Percentiles rank a stretch among this genome's conserved stretches.
These are phyloP conservation scores for Coleophoma cylindrospora DNA, from an alignment of 2,329 filamentous ascomycete species.

Conservation along the genomic window DNA sequence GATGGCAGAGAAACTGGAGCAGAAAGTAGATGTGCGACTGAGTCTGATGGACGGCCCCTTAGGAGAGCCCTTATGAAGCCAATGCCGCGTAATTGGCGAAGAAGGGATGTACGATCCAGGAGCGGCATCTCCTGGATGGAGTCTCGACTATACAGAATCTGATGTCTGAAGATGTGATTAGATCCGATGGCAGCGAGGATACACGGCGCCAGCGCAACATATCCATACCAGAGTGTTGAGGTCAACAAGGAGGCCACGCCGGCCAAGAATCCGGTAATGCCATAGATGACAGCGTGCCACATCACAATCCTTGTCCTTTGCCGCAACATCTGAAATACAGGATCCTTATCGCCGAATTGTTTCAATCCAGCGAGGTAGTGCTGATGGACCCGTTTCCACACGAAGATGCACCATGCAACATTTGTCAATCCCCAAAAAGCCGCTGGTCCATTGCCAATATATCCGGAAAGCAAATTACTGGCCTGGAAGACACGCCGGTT, in stretches of 20 bases:
- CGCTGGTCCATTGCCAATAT: slow-evolving; percentile 46
- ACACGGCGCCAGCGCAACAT: slow-evolving; percentile 44
- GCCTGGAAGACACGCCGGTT: slow-evolving; percentile 35
- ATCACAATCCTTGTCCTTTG: slow-evolving; percentile 35
- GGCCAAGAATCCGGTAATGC: slow-evolving; percentile 39
- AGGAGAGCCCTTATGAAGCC: slow-evolving; percentile 4
- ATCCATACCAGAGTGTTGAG: slow-evolving; percentile 46
- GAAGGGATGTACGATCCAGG: slow-evolving; percentile 11
- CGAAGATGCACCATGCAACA: slow-evolving; percentile 38
- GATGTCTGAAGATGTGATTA: slow-evolving; percentile 42
- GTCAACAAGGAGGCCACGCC: slow-evolving; percentile 45
- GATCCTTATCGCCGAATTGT: slow-evolving; percentile 20
- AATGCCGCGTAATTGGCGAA: slow-evolving; percentile 25
- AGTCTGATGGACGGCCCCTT: background rate
- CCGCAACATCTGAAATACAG: slow-evolving; percentile 22
- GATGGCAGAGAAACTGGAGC: slow-evolving; percentile 12
- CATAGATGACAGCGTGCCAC: slow-evolving; percentile 38
- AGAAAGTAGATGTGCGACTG: slow-evolving; percentile 7
- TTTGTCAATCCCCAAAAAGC: slow-evolving; percentile 45
- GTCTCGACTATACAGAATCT: slow-evolving; percentile 40
- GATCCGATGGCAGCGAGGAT: slow-evolving; percentile 38
- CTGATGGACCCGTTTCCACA: slow-evolving; percentile 33
- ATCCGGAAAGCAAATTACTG: slow-evolving; percentile 50
- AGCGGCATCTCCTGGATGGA: slow-evolving; percentile 15
- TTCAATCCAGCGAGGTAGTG: slow-evolving; percentile 28